Percentiles rank a stretch among this genome's conserved stretches.
These are phyloP conservation scores for Lathyrus oleraceus DNA, from an alignment of 306 rosid genomes.

Conservation along the genomic window DNA sequence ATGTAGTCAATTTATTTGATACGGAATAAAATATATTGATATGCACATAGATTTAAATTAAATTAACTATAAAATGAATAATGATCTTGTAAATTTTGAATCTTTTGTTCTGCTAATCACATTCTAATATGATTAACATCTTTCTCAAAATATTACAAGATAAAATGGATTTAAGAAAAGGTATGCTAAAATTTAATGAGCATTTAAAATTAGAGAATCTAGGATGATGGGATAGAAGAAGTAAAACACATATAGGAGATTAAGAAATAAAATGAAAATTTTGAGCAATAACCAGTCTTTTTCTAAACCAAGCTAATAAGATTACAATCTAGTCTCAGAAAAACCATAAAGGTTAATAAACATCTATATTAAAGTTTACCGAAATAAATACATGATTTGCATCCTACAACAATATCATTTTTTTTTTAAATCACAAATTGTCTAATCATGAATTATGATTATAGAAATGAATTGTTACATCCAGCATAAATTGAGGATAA, in stretches of 20 bases:
- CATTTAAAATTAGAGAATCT: not conserved
- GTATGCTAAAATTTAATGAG: no score
- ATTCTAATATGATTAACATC: no score
- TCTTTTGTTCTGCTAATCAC: no score
- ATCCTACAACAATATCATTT: not conserved
- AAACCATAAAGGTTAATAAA: not conserved
- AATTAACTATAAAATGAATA: no score
- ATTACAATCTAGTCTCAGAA: not conserved
- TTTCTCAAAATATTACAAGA: no score
- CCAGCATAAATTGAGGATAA: not conserved
- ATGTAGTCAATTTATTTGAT: no score
- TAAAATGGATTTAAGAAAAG: no score
- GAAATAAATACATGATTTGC: not conserved
- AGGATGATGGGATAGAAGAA: conserved; percentile 36
- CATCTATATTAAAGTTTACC: not conserved
- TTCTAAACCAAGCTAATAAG: not conserved
- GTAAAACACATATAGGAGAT: conserved; percentile 74
- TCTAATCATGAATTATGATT: not conserved
- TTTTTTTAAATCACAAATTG: not conserved
- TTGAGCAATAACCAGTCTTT: conserved; percentile 31
- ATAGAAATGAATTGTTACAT: not conserved
- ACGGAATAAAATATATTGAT: no score
- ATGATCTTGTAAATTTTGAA: no score
- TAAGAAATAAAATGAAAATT: conserved; percentile 68
- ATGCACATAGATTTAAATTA: no score